These are phyloP conservation scores for Trichoderma lentiforme DNA, from an alignment of 2,329 filamentous ascomycete species.

Conservation along the genomic window DNA sequence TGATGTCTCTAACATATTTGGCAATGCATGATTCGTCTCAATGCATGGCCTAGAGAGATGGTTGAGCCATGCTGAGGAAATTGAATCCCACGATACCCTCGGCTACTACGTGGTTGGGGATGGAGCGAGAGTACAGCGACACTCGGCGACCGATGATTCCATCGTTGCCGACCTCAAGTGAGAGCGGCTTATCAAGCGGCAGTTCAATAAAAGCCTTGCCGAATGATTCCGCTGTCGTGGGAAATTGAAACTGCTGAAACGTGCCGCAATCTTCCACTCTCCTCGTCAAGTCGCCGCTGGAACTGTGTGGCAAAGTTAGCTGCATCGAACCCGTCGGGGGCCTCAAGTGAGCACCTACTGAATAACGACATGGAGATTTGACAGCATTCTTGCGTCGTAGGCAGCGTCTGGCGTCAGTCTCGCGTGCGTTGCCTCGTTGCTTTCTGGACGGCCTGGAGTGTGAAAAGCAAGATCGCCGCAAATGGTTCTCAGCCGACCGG, in stretches of 20 bases:
- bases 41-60: background rate
- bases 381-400: constrained; percentile 20
- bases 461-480: constrained; percentile 44
- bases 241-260: constrained; percentile 38
- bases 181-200: constrained; percentile 38
- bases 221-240: constrained; percentile 15
- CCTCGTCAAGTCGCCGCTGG: constrained; percentile 43
- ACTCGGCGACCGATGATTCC: constrained; percentile 50
- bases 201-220: constrained; percentile 31
- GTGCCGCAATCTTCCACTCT: constrained; percentile 41
- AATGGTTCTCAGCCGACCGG: background rate
- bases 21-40: background rate
- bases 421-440: constrained; percentile 41
- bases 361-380: constrained; percentile 39
- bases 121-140: constrained; percentile 34
- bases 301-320: constrained; percentile 25
- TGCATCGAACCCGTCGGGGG: background rate
- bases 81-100: constrained; percentile 53
- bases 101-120: constrained; percentile 35
- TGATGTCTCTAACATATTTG: background rate
- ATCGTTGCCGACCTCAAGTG: constrained; percentile 42
- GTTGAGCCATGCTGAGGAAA: constrained; percentile 25
- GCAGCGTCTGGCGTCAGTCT: constrained; percentile 36
- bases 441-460: constrained; percentile 37
- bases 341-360: constrained; percentile 36